A percentile compares a stretch with the other conserved stretches of the same genome.
Evolutionary conservation across 306 rosid species (phyloP).

Genomic region (Comarum palustre): DNA sequence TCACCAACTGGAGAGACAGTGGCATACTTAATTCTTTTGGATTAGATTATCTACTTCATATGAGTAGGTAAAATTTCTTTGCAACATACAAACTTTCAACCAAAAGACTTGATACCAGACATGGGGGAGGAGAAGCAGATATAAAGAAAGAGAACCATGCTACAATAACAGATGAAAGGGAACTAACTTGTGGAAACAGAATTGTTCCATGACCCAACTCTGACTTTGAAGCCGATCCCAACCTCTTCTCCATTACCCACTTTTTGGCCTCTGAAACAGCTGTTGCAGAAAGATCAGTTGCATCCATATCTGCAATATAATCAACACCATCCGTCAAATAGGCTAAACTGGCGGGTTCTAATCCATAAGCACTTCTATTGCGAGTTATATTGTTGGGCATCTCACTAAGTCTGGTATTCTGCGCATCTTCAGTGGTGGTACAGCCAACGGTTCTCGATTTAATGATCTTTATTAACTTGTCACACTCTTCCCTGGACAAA

Average conservation of each 20-base stretch:
- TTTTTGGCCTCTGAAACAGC: conserved; percentile 85
- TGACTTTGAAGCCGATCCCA: conserved; percentile 50
- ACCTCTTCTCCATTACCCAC: conserved; percentile 78
- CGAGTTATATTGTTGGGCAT: conserved; percentile 35
- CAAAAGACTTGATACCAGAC: not conserved
- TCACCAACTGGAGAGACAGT: not conserved
- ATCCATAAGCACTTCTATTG: conserved; percentile 32
- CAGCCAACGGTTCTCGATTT: conserved; percentile 71
- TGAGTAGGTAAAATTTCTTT: not conserved
- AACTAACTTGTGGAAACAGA: conserved; percentile 49
- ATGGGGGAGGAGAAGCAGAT: not conserved
- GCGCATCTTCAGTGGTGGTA: conserved; percentile 36
- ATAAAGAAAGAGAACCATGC: not conserved
- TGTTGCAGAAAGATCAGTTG: conserved; percentile 56
- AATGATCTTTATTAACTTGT: conserved; percentile 56
- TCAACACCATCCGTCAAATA: conserved; percentile 16
- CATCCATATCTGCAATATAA: conserved; percentile 36
- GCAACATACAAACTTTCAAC: not conserved
- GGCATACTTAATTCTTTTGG: not conserved
- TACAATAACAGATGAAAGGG: conserved; percentile 18
- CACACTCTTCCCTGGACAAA: conserved; percentile 85
- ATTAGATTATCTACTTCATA: not conserved
- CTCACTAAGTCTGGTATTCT: conserved; percentile 44
- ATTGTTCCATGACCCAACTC: conserved; percentile 48
- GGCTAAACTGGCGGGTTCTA: not conserved